Base-by-base conservation (phyloP, 1,284 basidiomycete genomes). In the Phaffia rhodozyma region DNA sequence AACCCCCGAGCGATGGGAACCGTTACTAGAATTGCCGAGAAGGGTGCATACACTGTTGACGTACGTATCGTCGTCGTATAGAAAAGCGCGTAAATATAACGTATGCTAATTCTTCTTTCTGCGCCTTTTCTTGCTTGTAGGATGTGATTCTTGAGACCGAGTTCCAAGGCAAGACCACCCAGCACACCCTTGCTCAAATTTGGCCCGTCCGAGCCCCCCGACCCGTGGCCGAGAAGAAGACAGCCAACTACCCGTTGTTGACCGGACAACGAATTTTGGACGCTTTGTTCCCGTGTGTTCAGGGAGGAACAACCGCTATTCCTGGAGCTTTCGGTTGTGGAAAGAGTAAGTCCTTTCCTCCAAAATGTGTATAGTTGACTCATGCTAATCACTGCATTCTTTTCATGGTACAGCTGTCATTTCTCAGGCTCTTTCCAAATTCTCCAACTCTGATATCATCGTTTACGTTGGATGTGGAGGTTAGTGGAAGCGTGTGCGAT, bases 171-270 rank as follows among this genome's bases (percentile, higher is more conserved):
- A 91, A 93, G 80, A 88, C 82, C 65, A 89, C 91, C 23, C 82
- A 92, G 72, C 93, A 97, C 76, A 87, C 89, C 16, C 86, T 99
- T 85, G 89, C 94, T 86, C 94, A 98, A 74, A 80, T 93, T 49
- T 99, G 96, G 96, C 96, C 96, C 68, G 96, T 98, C 67, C 91
- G 96, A 75, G 96, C 94, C 27, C 93, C 96, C 62, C 85, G 96
- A 68, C 96, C 96, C 23, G 89, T 92, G 51, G 81, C 89, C 49
- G 89, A 97, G 79, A 98, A 98, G 79, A 83, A 91, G 70, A 93
- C 87, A 6, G 93, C 94, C 63, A 84, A 96, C 74, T 85, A 86
- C 76, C 96, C 96, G 43, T 81, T 99, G 27, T 80, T 94, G 63
- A 99, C 96, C 60, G 96, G 96, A 61, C 94, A 99, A 77, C 89